phyloP scores from a whole-genome alignment of 2,329 filamentous ascomycete genomes.

The Aspergillus novofumigatus region DNA sequence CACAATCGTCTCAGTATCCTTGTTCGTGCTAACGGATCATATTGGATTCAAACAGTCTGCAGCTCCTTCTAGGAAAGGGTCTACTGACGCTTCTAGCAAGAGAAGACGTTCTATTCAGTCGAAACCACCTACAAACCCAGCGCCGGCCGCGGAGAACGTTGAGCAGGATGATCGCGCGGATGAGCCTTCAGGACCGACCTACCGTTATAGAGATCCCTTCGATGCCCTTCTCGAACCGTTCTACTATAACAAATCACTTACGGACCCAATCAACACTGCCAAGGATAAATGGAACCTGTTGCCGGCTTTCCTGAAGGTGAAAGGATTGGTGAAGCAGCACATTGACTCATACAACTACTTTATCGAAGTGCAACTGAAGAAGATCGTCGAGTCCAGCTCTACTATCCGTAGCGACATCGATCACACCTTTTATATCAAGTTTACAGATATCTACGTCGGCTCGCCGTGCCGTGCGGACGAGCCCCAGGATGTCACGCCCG shows the following conservation, averaged over 20 bases:
- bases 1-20: constrained; percentile 3
- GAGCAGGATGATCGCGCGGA: constrained; percentile 15
- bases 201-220: constrained; percentile 43
- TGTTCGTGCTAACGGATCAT: constrained; percentile 9
- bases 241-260: constrained; percentile 64
- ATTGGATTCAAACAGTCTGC: constrained; percentile 9
- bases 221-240: constrained; percentile 65
- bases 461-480: constrained; percentile 75
- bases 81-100: constrained; percentile 20
- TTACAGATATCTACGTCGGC: constrained; percentile 84
- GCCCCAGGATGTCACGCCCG: constrained; percentile 50
- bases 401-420: constrained; percentile 89
- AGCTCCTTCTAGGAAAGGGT: constrained; percentile 9
- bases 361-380: constrained; percentile 91
- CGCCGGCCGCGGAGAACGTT: constrained; percentile 14
- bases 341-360: constrained; percentile 99
- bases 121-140: constrained; percentile 17
- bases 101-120: constrained; percentile 27
- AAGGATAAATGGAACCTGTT: constrained; percentile 94
- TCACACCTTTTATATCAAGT: constrained; percentile 87
- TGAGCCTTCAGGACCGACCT: constrained; percentile 18
- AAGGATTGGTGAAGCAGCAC: constrained; percentile 94
- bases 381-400: constrained; percentile 89
- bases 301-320: constrained; percentile 96
- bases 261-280: constrained; percentile 66